These are phyloP conservation scores for Paecilomyces sp. DNA, from an alignment of 2,329 filamentous ascomycete genomes.

Conservation along the genomic window DNA sequence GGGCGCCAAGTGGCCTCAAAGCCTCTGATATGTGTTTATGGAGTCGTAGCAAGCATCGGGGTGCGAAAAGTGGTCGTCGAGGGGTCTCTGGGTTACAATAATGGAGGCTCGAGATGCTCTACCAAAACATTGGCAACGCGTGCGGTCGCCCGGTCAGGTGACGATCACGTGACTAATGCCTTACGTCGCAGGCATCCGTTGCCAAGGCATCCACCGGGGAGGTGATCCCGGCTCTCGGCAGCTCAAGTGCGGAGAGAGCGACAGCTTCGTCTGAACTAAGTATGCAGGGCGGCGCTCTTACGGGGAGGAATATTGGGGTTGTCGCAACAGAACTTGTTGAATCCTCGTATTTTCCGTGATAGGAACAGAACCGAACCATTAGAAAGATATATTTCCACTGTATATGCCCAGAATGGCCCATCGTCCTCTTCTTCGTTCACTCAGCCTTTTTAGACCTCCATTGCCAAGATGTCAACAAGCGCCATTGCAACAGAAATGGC, in stretches of 20 bases:
- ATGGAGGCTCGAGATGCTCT: conserved; percentile 10
- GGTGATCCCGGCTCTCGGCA: neutral
- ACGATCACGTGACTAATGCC: neutral
- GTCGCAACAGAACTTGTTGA: neutral
- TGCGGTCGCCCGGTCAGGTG: neutral
- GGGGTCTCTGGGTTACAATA: conserved; percentile 7
- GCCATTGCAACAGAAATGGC: neutral
- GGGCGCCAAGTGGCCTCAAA: neutral
- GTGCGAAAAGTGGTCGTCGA: neutral
- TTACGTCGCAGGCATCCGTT: neutral
- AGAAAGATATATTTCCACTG: neutral
- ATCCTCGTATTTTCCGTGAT: neutral
- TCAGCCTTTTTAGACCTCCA: neutral
- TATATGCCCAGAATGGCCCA: conserved; percentile 2
- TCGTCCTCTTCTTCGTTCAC: conserved; percentile 2
- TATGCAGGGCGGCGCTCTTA: neutral
- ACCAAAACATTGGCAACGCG: conserved; percentile 20
- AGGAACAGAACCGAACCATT: neutral
- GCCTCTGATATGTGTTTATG: neutral
- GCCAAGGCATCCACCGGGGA: neutral
- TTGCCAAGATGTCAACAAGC: neutral
- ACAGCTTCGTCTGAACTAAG: neutral
- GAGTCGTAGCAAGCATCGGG: neutral
- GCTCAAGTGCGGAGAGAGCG: neutral
- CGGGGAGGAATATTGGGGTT: neutral